Conservation (phyloP, 2,329 filamentous ascomycete species). For the Fusarium siculi region DNA sequence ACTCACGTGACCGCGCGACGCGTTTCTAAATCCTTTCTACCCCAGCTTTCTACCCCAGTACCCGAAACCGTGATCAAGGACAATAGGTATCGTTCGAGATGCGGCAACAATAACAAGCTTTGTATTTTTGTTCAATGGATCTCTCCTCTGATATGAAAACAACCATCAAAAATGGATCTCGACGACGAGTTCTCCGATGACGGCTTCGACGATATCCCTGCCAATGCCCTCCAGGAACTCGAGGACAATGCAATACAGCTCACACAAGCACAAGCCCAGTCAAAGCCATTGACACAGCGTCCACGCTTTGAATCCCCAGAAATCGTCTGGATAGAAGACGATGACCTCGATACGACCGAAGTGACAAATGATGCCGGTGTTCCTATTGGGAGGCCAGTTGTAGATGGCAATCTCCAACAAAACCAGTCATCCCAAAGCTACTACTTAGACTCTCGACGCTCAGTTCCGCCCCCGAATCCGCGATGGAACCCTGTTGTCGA, state of each 20-base stretch:
- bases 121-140: constrained; percentile 39
- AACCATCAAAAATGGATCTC: constrained; percentile 50
- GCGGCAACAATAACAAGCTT: constrained; percentile 1
- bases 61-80: constrained; percentile 13
- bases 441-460: constrained; percentile 37
- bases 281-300: constrained; percentile 37
- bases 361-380: constrained; percentile 62
- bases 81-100: background rate
- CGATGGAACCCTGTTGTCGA: constrained; percentile 53
- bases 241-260: constrained; percentile 71
- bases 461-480: constrained; percentile 50
- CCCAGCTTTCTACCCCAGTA: constrained; percentile 1
- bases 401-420: constrained; percentile 51
- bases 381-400: constrained; percentile 50
- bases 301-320: constrained; percentile 47
- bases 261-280: constrained; percentile 57
- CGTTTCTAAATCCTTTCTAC: constrained; percentile 23
- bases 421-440: constrained; percentile 42
- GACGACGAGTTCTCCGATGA: constrained; percentile 74
- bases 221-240: constrained; percentile 68
- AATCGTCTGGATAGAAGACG: constrained; percentile 63
- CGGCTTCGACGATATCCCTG: constrained; percentile 69
- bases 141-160: background rate
- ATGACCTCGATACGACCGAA: constrained; percentile 68
- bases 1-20: constrained; percentile 48